A percentile compares a stretch with the other conserved stretches of the same genome.
phyloP scores from a whole-genome alignment of 352 stramenopile species.

The Phytophthora sansomeana region DNA sequence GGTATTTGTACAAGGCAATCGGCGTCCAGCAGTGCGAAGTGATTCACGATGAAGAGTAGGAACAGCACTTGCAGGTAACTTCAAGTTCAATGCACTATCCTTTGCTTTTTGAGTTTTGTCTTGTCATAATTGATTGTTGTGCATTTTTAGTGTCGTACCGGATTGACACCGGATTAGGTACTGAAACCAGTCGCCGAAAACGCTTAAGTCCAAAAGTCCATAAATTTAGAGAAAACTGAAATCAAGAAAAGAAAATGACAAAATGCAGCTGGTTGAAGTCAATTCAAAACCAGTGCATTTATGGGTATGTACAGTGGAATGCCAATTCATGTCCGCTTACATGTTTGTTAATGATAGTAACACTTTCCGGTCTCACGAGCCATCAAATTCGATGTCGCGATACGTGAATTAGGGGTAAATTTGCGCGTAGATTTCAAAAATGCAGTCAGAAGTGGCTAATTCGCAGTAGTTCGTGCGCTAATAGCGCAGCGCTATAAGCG shows the following conservation, averaged over 20 bases:
- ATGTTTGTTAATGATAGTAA: conserved; percentile 2
- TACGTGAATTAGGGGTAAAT: too few relatives aligned
- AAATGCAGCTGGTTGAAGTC: not conserved
- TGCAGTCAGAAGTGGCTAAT: too few relatives aligned
- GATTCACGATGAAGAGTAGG: not conserved
- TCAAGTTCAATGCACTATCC: not conserved
- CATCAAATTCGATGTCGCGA: too few relatives aligned
- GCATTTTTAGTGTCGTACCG: not conserved
- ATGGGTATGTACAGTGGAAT: not conserved
- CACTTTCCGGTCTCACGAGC: not conserved
- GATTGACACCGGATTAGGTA: not conserved
- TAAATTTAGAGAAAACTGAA: conserved; percentile 2
- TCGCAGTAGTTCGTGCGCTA: too few relatives aligned
- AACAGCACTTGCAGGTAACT: not conserved
- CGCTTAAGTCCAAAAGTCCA: not conserved
- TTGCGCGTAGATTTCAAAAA: too few relatives aligned
- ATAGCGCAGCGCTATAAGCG: too few relatives aligned
- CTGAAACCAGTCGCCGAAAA: not conserved
- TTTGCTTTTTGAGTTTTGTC: not conserved
- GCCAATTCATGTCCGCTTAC: conserved; percentile 1
- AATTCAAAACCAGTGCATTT: not conserved
- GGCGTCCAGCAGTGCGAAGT: not conserved
- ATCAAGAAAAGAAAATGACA: too few relatives aligned
- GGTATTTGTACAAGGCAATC: conserved; percentile 1
- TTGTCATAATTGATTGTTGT: not conserved